A percentile compares a stretch with the other conserved stretches of the same genome.
These are phyloP conservation scores for Medicago arabica DNA, from an alignment of 306 rosid species.

Conservation along the genomic window DNA sequence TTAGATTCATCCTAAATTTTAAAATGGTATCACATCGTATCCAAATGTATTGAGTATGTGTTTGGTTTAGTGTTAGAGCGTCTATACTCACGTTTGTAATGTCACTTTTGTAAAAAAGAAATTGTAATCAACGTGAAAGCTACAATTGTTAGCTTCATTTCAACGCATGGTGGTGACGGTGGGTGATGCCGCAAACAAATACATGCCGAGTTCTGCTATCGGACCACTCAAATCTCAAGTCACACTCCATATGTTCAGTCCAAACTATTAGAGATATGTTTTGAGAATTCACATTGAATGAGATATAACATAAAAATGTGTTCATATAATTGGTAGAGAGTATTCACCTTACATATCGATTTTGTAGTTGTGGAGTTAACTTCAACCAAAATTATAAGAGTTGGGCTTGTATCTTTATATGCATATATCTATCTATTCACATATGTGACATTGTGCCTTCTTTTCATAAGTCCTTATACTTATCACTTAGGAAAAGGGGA, in stretches of 20 bases:
- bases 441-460: not conserved
- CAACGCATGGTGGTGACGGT: too few species aligned
- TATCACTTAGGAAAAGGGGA: not conserved
- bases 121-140: too few species aligned
- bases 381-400: not conserved
- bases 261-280: rapidly evolving
- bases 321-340: not conserved
- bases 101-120: too few species aligned
- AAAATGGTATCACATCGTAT: not conserved
- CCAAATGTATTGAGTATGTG: not conserved
- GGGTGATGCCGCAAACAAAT: too few species aligned
- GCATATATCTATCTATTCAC: conserved; percentile 37
- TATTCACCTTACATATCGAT: not conserved
- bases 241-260: not conserved
- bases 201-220: not conserved
- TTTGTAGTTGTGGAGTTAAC: not conserved
- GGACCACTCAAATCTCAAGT: not conserved
- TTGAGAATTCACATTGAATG: not conserved
- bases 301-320: not conserved
- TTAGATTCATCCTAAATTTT: not conserved
- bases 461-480: conserved; percentile 19
- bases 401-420: not conserved
- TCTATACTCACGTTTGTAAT: too few species aligned
- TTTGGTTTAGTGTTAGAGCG: too few species aligned
- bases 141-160: too few species aligned